These are phyloP conservation scores for Podospora comata DNA, from an alignment of 495 filamentous ascomycete genomes.

Conservation along the genomic window DNA sequence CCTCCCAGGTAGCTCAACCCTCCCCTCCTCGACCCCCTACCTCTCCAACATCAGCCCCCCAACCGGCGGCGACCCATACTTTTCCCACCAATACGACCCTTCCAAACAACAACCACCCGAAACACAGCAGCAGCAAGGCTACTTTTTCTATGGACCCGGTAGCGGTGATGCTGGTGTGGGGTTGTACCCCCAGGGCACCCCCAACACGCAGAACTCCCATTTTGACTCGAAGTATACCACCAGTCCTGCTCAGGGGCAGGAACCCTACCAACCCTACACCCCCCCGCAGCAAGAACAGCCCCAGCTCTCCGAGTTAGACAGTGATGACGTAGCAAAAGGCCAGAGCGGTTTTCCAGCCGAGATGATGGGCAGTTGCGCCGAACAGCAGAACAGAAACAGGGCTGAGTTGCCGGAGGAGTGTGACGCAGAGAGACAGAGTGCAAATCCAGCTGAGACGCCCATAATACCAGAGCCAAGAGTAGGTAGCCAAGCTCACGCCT, in stretches of 20 bases:
- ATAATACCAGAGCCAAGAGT: too few relatives aligned
- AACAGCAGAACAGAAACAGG: too few relatives aligned
- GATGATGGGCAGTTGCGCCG: background rate
- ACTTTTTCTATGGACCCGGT: constrained; percentile 1
- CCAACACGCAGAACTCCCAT: background rate
- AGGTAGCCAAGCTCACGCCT: too few relatives aligned
- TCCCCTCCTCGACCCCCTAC: constrained; percentile 13
- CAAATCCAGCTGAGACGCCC: too few relatives aligned
- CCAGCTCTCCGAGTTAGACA: constrained; percentile 22
- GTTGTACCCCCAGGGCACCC: background rate
- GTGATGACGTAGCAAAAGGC: background rate
- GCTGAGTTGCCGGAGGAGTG: constrained; percentile 20
- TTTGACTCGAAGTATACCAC: background rate
- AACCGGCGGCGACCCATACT: constrained; percentile 9
- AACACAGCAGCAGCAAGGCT: background rate
- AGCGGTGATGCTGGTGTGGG: constrained; percentile 4
- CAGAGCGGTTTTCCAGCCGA: constrained; percentile 17
- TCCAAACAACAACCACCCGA: constrained; percentile 14
- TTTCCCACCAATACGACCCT: constrained; percentile 23
- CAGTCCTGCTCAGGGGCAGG: background rate
- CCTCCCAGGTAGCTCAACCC: background rate
- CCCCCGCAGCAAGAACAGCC: constrained; percentile 1
- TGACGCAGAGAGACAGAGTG: background rate
- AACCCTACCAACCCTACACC: background rate
- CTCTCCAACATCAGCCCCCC: background rate